Conservation (phyloP, 2,329 filamentous ascomycete species). For the Elsinoe australis region DNA sequence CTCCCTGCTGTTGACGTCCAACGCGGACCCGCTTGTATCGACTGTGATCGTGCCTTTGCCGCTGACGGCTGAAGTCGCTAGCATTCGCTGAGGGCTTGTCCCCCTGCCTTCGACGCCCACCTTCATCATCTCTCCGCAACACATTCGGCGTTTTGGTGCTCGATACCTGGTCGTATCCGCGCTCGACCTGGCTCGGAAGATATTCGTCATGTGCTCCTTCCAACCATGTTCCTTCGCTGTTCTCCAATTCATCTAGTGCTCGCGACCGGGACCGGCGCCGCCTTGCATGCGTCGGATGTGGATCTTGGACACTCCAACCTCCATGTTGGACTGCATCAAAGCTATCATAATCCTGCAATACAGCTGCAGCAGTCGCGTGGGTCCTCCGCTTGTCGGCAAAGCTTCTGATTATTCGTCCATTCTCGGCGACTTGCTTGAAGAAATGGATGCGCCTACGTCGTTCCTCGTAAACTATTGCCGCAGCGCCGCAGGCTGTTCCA, state of each 20-base stretch:
- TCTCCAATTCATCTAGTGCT: neutral
- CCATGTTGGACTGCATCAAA: constrained; percentile 14
- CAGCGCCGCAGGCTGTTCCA: constrained; percentile 31
- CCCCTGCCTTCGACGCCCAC: neutral
- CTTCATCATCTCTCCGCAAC: too few relatives aligned
- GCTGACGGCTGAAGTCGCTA: too few relatives aligned
- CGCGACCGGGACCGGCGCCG: neutral
- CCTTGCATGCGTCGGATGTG: constrained; percentile 8
- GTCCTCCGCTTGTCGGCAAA: constrained; percentile 4
- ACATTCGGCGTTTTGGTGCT: neutral
- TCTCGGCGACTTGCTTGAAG: constrained; percentile 31
- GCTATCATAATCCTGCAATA: constrained; percentile 3
- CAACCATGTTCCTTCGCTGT: neutral
- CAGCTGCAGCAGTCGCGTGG: constrained; percentile 10
- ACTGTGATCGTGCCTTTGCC: too few relatives aligned
- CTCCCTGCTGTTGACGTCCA: too few relatives aligned
- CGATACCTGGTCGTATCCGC: constrained; percentile 2
- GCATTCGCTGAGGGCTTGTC: too few relatives aligned
- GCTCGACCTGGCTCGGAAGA: constrained; percentile 13
- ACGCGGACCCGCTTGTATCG: too few relatives aligned
- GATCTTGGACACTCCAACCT: constrained; percentile 4
- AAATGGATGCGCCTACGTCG: constrained; percentile 29
- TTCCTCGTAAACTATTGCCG: constrained; percentile 32
- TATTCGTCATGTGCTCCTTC: constrained; percentile 1
- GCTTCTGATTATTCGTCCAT: constrained; percentile 21